A percentile compares a stretch with the other conserved stretches of the same genome.
These are phyloP conservation scores for Fomitopsis serialis DNA, from an alignment of 768 basidiomycete genomes.

Conservation along the genomic window DNA sequence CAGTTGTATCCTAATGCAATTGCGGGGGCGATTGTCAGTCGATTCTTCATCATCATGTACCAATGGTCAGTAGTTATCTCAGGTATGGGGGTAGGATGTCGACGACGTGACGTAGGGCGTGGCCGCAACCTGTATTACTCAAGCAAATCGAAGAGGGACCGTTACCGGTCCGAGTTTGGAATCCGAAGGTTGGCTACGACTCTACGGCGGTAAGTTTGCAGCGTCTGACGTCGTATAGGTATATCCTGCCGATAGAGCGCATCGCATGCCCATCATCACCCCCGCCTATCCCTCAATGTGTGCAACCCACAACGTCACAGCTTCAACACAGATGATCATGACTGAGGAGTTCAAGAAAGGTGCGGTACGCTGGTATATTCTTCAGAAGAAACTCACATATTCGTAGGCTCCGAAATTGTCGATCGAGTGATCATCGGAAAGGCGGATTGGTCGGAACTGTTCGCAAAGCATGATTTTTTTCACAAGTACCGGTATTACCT, in stretches of 20 bases:
- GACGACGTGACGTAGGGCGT: conserved; percentile 56
- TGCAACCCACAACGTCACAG: conserved; percentile 95
- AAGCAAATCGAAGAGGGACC: conserved; percentile 97
- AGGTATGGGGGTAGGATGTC: neutral
- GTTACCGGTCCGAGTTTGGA: conserved; percentile 93
- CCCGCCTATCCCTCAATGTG: conserved; percentile 99
- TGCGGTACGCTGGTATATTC: conserved; percentile 19
- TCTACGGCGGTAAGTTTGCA: neutral
- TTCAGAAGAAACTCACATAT: conserved; percentile 1
- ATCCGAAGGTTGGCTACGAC: conserved; percentile 66
- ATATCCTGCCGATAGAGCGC: conserved; percentile 88
- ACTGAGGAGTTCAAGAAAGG: conserved; percentile 95
- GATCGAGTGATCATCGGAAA: conserved; percentile 84
- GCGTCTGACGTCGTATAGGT: conserved; percentile 40
- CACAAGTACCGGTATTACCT: conserved; percentile 94
- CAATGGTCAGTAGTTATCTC: conserved; percentile 64
- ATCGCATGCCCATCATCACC: conserved; percentile 99
- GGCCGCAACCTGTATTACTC: conserved; percentile 97
- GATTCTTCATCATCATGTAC: conserved; percentile 98
- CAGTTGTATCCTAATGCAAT: conserved; percentile 95
- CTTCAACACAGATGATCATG: conserved; percentile 93
- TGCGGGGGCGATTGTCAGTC: conserved; percentile 92
- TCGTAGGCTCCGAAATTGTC: conserved; percentile 85
- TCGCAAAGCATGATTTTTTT: conserved; percentile 95
- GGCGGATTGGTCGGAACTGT: conserved; percentile 90